Evolutionary conservation across 768 basidiomycete genomes (phyloP), one percentile per base, ranked within the genome.

Genomic region (Kwoniella dejecticola): DNA sequence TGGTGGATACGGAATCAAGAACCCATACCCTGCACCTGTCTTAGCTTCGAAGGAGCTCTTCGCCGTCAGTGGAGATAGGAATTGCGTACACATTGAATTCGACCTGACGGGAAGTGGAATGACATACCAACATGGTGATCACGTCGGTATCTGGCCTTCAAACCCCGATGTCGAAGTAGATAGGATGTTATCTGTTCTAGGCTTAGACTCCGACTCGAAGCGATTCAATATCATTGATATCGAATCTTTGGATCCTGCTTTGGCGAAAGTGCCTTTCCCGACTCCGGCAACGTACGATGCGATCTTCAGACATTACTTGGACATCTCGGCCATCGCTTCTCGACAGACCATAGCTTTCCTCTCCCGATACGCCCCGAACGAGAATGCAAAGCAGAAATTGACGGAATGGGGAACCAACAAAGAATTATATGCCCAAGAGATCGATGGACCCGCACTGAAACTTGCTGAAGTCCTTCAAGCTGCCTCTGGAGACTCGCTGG

Each of bases 251-350:
- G 95, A 99, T 74, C 95, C 96, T 19, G 92, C 94, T 15, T 84
- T 99, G 29, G 95, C 95, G 60, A 98, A 98, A 80, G 94, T 98
- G 59, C 95, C 95, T 17, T 99, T 98, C 88, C 95, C 96, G 12
- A 89, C 93, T 19, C 95, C 95, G 1, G 93, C 94, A 1, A 97
- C 94, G 7, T 97, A 96, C 71, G 85, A 83, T 62, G 89, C 92
- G 48, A 91, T 97, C 65, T 86, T 99, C 64, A 87, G 93, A 36
- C 90, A 98, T 81, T 99, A 99, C 79, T 88, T 98, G 77, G 95
- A 99, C 75, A 92, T 98, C 77, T 91, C 88, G 69, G 91, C 94
- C 38, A 87, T 93, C 56, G 91, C 89, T 17, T 92, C 92, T 80
- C 89, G 95, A 80, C 96, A 98, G 78, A 88, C 92, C 63, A 87